Evolutionary conservation across 305 asterid species (phyloP), one percentile per base, ranked within the genome.

Genomic region (Fraxinus paxiana): DNA sequence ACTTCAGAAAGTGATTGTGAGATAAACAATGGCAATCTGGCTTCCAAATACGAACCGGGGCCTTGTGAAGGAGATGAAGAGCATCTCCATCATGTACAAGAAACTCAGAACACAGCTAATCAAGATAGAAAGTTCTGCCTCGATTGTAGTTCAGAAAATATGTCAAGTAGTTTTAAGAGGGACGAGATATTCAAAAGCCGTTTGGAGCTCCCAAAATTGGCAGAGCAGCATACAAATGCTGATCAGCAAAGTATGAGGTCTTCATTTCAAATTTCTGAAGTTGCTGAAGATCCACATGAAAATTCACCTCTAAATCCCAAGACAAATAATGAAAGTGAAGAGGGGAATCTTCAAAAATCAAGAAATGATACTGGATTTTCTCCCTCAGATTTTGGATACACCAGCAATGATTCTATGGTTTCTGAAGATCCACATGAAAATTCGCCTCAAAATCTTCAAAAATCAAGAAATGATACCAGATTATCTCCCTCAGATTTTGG

Each of bases 161-260:
- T 75, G 69, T 73, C 89, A 18, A 56, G 85, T 79, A 22, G 85
- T 67, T 74, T 87, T 77, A 89, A 75, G 30, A 85, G 82, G 84
- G 85, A 61, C 6, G 92, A 88, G 8, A 86, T 87, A 81, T 91
- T 86, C 82, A 87, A 85, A 72, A 94, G 97, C 87, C 90, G 94
- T 85, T 83, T 88, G 90, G 97, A 90, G 87, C 88, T 94, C 17
- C 34, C 84, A 1, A 89, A 89, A 72, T 80, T 91, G 73, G 84
- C 87, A 2, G 76, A 63, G 63, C 90, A 84, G 74, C 85, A 84
- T 7, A 78, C 79, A 17, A 83, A 81, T 15, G 85, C 74, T 0
- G 82, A 87, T 79, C 87, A 76, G 63, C 87, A 79, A 82, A 86
- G 75, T 65, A 61, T 26, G 31, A 81, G 71, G 79, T 84, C 90